Evolutionary conservation across 208 protist species (phyloP), one percentile per base, ranked within the genome.

Genomic region (Trypanosoma theileri): DNA sequence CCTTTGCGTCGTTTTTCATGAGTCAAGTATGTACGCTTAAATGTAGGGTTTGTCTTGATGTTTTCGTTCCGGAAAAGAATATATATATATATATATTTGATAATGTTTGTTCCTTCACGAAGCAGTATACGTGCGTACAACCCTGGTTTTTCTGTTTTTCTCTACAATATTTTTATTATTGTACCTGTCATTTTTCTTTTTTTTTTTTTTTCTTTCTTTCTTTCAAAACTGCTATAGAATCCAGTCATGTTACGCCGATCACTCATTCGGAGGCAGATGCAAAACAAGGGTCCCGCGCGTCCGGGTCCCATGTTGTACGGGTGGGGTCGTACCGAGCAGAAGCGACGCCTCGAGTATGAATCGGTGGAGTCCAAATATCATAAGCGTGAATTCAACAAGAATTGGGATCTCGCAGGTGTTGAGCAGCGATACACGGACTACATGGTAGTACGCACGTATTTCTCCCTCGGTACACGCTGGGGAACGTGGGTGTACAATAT

Each of bases 361-460:
- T 77, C 91, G 17, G 85, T 86, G 24, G 88, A 96, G 77, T 92
- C 86, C 55, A 89, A 88, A 69, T 96, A 96, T 75, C 85, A 92
- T 81, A 94, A 94, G 77, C 87, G 91, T 57, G 91, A 96, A 67
- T 96, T 96, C 80, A 96, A 96, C 79, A 93, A 94, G 77, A 81
- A 77, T 53, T 96, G 91, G 91, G 91, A 96, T 69, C 71, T 92
- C 22, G 91, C 91, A 22, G 91, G 91, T 54, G 84, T 94, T 17
- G 86, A 96, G 79, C 87, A 92, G 80, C 84, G 91, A 46, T 90
- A 92, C 65, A 92, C 91, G 13, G 91, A 96, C 73, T 96, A 87
- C 40, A 92, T 92, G 86, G 88, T 92, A 74, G 85, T 94, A 52
- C 88, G 91, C 69, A 94, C 88, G 9, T 96, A 94, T 70, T 93